phyloP scores from a whole-genome alignment of 164 flowering plant genomes.

The Stephania cephalantha region DNA sequence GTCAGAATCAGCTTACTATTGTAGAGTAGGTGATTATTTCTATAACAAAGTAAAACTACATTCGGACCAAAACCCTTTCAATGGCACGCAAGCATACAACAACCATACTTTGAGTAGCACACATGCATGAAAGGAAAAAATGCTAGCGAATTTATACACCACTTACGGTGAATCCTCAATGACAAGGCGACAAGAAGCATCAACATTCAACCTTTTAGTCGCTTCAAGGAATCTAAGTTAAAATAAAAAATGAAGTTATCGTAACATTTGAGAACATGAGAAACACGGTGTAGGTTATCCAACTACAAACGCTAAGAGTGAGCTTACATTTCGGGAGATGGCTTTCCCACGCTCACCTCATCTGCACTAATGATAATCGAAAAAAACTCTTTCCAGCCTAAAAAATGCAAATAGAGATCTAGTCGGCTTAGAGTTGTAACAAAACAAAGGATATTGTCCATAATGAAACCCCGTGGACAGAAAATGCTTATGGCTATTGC shows the following conservation, averaged over 20 bases:
- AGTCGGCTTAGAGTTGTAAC: too few species aligned
- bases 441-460: too few species aligned
- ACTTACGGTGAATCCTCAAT: conserved; percentile 92
- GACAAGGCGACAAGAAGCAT: conserved; percentile 74
- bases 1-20: background rate
- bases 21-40: background rate
- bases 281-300: background rate
- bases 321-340: conserved; percentile 87
- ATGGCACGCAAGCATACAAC: background rate
- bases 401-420: too few species aligned
- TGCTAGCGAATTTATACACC: background rate
- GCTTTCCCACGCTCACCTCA: too few species aligned
- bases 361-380: too few species aligned
- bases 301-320: conserved; percentile 2
- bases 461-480: too few species aligned
- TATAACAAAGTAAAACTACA: background rate
- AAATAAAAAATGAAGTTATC: conserved; percentile 9
- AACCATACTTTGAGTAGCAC: background rate
- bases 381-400: too few species aligned
- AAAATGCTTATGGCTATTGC: too few species aligned
- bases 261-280: background rate
- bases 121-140: background rate
- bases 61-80: background rate
- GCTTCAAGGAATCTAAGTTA: conserved; percentile 71
- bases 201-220: conserved; percentile 64